These are phyloP conservation scores for Ophiostoma sp. DNA, from an alignment of 2,329 filamentous ascomycete genomes.

Conservation along the genomic window DNA sequence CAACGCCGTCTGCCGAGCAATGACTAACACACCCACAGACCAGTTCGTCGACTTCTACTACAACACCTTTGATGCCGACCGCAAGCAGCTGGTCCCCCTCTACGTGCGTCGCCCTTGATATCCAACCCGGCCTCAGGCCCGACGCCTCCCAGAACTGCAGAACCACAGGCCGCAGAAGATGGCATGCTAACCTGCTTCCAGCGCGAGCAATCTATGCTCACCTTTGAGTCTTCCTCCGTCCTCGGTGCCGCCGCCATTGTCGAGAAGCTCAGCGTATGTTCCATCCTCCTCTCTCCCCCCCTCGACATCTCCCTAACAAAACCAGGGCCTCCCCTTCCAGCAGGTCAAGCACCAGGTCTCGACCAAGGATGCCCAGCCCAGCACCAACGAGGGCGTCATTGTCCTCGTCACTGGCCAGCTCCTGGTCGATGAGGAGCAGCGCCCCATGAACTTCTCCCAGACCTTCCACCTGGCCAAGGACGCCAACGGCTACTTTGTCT, in stretches of 20 bases:
- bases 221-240: conserved; percentile 70
- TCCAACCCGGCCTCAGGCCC: neutral
- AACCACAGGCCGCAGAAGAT: neutral
- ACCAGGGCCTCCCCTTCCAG: conserved; percentile 69
- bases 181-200: conserved; percentile 35
- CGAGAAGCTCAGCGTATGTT: conserved; percentile 70
- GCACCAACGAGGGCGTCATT: conserved; percentile 64
- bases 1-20: neutral
- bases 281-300: neutral
- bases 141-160: neutral
- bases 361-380: conserved; percentile 80
- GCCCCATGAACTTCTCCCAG: conserved; percentile 88
- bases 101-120: conserved; percentile 60
- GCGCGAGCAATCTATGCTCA: conserved; percentile 84
- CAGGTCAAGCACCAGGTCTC: conserved; percentile 73
- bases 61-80: conserved; percentile 72
- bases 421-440: conserved; percentile 76
- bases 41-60: conserved; percentile 92
- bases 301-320: neutral
- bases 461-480: conserved; percentile 78
- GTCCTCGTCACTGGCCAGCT: conserved; percentile 86
- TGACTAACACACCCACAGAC: conserved; percentile 47
- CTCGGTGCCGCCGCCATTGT: conserved; percentile 63
- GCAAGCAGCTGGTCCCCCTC: conserved; percentile 59
- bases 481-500: conserved; percentile 68